phyloP scores from a whole-genome alignment of 768 basidiomycete species.

The Coprinopsis strossmayeri region DNA sequence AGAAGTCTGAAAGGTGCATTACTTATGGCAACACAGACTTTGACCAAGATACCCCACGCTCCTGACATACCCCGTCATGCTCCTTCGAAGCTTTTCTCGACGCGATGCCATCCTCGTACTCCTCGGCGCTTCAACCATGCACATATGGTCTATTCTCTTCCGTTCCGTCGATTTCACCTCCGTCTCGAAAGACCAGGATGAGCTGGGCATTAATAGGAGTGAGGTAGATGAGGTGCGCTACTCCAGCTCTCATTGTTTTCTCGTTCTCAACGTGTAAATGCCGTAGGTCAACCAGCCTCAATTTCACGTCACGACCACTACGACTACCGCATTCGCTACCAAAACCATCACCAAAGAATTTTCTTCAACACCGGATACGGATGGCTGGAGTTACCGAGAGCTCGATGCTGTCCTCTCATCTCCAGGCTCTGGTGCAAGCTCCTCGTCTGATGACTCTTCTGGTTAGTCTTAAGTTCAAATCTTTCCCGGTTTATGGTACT shows the following conservation, averaged over 20 bases:
- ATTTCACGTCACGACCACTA: background rate
- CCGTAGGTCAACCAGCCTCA: slow-evolving; percentile 14
- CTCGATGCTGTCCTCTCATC: background rate
- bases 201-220: no score
- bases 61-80: no score
- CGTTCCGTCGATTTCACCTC: slow-evolving; percentile 9
- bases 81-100: slow-evolving; percentile 38
- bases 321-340: slow-evolving; percentile 3
- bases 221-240: background rate
- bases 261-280: slow-evolving; percentile 7
- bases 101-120: slow-evolving; percentile 57
- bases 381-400: slow-evolving; percentile 8
- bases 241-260: background rate
- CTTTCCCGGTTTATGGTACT: no score
- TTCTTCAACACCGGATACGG: background rate
- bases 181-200: slow-evolving; percentile 13
- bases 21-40: no score
- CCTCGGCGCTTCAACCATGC: slow-evolving; percentile 50
- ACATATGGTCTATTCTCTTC: slow-evolving; percentile 41
- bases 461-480: no score
- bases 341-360: background rate
- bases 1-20: no score
- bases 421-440: no score
- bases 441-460: background rate
- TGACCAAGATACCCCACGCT: no score